These are phyloP conservation scores for Phyllosticta capitalensis DNA, from an alignment of 2,329 filamentous ascomycete species.

Conservation along the genomic window DNA sequence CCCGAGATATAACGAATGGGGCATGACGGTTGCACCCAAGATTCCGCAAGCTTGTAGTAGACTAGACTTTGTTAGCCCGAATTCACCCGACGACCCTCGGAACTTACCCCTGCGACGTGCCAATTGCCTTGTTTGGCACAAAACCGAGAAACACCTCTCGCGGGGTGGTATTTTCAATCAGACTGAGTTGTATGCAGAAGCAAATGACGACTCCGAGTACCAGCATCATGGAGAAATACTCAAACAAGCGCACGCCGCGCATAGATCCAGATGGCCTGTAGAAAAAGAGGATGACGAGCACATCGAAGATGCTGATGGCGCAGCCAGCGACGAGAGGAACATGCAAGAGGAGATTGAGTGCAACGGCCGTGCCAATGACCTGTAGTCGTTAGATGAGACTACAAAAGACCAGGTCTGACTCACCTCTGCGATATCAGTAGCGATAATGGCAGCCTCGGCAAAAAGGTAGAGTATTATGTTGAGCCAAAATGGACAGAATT, in stretches of 20 bases:
- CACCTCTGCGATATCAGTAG: conserved; percentile 49
- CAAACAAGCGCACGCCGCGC: conserved; percentile 42
- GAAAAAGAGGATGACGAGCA: conserved; percentile 47
- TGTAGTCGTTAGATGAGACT: conserved; percentile 6
- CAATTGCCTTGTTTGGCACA: conserved; percentile 43
- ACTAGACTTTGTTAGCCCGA: conserved; percentile 19
- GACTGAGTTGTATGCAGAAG: conserved; percentile 48
- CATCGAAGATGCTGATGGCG: conserved; percentile 47
- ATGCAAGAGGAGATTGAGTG: conserved; percentile 44
- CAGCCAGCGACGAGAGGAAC: conserved; percentile 47
- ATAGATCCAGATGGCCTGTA: conserved; percentile 44
- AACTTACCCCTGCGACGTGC: conserved; percentile 42
- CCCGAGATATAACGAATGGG: conserved; percentile 50
- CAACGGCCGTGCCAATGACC: conserved; percentile 50
- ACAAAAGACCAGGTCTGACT: not conserved
- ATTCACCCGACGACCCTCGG: not conserved
- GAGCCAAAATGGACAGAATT: conserved; percentile 43
- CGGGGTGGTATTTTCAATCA: conserved; percentile 39
- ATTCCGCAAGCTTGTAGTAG: conserved; percentile 62
- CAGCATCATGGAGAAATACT: conserved; percentile 44
- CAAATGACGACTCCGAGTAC: conserved; percentile 48
- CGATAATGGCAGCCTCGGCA: conserved; percentile 48
- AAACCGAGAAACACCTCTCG: conserved; percentile 47
- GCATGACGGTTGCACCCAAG: conserved; percentile 61
- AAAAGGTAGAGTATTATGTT: conserved; percentile 46